Percentiles rank a stretch among this genome's conserved stretches.
Conservation (phyloP, 345 rosid species). For the Adansonia digitata region DNA sequence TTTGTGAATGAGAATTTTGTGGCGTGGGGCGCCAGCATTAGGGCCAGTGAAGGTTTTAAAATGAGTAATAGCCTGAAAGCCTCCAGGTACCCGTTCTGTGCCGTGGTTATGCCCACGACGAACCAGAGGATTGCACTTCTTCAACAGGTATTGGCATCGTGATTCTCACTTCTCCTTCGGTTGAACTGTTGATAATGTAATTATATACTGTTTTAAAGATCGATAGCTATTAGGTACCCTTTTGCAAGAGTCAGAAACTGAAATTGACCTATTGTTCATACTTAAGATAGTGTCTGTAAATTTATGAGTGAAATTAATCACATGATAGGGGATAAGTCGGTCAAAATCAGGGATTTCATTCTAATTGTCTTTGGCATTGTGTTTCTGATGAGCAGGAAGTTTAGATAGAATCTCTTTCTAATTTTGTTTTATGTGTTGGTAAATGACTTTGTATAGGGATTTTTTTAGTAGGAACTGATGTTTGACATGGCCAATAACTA, state of each 20-base stretch:
- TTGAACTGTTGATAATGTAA: not conserved
- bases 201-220: not conserved
- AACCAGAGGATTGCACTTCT: conserved; percentile 91
- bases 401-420: not conserved
- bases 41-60: conserved; percentile 95
- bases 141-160: conserved; percentile 47
- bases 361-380: not conserved
- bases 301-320: not conserved
- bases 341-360: not conserved
- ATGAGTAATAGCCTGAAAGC: conserved; percentile 98
- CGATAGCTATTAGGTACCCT: not conserved
- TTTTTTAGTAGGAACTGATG: not conserved
- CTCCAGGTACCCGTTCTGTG: conserved; percentile 83
- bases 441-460: not conserved
- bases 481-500: not conserved
- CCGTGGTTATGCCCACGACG: conserved; percentile 88
- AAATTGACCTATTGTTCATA: too few species aligned
- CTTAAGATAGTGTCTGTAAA: not conserved
- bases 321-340: not conserved
- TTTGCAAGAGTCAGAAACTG: not conserved
- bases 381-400: not conserved
- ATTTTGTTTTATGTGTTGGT: not conserved
- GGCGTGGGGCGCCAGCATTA: conserved; percentile 87
- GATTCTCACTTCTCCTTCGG: not conserved
- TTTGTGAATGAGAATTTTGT: conserved; percentile 91